These are phyloP conservation scores for Erodium maritimum DNA, from an alignment of 345 rosid genomes.

Conservation along the genomic window DNA sequence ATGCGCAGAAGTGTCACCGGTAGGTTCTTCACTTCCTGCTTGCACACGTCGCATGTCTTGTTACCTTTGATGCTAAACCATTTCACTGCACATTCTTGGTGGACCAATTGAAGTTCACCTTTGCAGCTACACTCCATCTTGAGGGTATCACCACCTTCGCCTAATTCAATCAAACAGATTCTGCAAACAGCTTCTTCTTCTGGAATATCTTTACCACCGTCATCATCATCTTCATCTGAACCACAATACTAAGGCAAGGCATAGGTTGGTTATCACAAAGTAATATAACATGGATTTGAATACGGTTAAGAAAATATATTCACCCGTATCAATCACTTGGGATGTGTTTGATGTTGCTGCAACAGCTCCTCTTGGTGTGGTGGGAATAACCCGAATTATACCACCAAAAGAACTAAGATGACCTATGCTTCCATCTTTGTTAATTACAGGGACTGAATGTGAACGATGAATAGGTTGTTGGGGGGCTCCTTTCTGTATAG, in stretches of 20 bases:
- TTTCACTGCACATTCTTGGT: slow-evolving; percentile 81
- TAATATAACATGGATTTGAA: slow-evolving; percentile 2
- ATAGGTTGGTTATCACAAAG: slow-evolving; percentile 37
- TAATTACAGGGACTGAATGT: slow-evolving; percentile 65
- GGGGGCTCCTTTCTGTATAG: slow-evolving; percentile 49
- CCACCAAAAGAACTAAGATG: slow-evolving; percentile 32
- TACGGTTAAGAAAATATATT: slow-evolving; percentile 7
- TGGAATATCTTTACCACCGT: slow-evolving; percentile 71
- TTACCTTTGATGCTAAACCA: slow-evolving; percentile 99
- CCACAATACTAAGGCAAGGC: slow-evolving; percentile 57
- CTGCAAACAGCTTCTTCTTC: slow-evolving; percentile 93
- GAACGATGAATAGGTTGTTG: slow-evolving; percentile 61
- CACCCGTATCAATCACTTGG: slow-evolving; percentile 32
- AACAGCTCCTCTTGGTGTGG: slow-evolving; percentile 30
- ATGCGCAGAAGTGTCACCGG: slow-evolving; percentile 88
- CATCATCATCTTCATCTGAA: slow-evolving; percentile 50
- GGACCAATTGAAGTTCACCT: slow-evolving; percentile 86
- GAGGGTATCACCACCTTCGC: slow-evolving; percentile 77
- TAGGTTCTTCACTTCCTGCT: slow-evolving; percentile 78
- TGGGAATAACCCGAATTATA: slow-evolving; percentile 56
- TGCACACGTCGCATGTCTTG: slow-evolving; percentile 90
- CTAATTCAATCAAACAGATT: slow-evolving; percentile 74
- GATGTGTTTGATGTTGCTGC: slow-evolving; percentile 17
- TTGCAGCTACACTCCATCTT: slow-evolving; percentile 98
- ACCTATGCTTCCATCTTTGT: slow-evolving; percentile 43